Percentiles rank a stretch among this genome's conserved stretches.
Conservation (phyloP, 2,329 filamentous ascomycete species). For the Curvularia verruculosa region DNA sequence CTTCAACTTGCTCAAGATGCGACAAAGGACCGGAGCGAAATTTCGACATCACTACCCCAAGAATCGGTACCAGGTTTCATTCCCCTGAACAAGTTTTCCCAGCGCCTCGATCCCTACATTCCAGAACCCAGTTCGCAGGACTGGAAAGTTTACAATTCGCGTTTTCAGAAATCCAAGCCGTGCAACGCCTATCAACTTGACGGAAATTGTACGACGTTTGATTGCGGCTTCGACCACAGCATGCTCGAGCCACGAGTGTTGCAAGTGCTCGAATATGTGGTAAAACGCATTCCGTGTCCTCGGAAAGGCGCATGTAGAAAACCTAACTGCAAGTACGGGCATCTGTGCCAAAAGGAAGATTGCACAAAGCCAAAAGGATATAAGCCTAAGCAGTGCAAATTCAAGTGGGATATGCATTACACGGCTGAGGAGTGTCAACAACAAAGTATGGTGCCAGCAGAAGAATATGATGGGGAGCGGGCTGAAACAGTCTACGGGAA, state of each 20-base stretch:
- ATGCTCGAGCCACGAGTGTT: conserved; percentile 49
- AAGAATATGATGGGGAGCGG: neutral
- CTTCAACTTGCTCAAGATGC: neutral
- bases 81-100: conserved; percentile 54
- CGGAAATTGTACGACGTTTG: conserved; percentile 42
- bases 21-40: conserved; percentile 16
- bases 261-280: conserved; percentile 54
- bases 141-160: conserved; percentile 49
- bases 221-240: conserved; percentile 56
- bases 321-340: conserved; percentile 55
- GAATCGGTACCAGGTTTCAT: conserved; percentile 39
- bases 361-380: conserved; percentile 24
- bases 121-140: conserved; percentile 47
- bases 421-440: conserved; percentile 25
- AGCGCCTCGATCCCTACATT: conserved; percentile 56
- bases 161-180: conserved; percentile 49
- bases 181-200: conserved; percentile 59
- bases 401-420: conserved; percentile 33
- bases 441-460: conserved; percentile 28
- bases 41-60: conserved; percentile 26
- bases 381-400: conserved; percentile 27
- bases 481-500: neutral
- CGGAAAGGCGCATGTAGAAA: conserved; percentile 51
- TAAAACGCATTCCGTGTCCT: conserved; percentile 53
- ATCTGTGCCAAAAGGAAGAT: conserved; percentile 50